Evolutionary conservation across 169 alveolate species (phyloP).

Genomic region (Blepharisma undulans): DNA sequence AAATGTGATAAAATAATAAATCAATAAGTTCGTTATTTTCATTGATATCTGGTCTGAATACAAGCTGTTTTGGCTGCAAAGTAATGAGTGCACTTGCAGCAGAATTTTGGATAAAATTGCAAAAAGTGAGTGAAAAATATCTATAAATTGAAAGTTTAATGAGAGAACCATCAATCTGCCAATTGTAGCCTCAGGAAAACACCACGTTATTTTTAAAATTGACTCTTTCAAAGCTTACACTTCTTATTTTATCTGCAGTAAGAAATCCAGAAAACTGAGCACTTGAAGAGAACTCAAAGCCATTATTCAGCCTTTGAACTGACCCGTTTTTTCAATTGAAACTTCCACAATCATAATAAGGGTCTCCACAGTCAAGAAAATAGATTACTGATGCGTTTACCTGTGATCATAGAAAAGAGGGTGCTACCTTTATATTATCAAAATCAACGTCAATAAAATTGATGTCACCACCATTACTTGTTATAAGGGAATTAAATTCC

Average conservation of each 20-base stretch:
- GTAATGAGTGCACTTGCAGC: not conserved
- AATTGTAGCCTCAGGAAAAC: not conserved
- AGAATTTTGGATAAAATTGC: not conserved
- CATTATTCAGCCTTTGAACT: not conserved
- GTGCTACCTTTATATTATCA: not conserved
- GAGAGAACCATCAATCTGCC: not conserved
- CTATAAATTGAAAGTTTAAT: not conserved
- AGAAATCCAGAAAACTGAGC: not conserved
- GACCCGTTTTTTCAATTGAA: not conserved
- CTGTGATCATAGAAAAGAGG: not conserved
- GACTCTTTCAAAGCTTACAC: not conserved
- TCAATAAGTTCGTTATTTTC: not conserved
- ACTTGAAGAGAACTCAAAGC: not conserved
- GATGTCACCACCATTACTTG: not conserved
- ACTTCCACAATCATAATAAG: not conserved
- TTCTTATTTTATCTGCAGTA: not conserved
- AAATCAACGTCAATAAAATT: not conserved
- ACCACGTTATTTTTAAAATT: not conserved
- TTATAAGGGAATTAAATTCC: not conserved
- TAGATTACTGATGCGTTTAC: not conserved
- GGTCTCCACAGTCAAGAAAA: not conserved
- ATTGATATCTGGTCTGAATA: not conserved
- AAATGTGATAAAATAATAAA: not conserved
- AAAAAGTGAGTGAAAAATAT: not conserved
- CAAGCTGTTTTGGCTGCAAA: not conserved